Conservation (phyloP, 1,139 yeast species). For the Pneumocystis sp. region DNA sequence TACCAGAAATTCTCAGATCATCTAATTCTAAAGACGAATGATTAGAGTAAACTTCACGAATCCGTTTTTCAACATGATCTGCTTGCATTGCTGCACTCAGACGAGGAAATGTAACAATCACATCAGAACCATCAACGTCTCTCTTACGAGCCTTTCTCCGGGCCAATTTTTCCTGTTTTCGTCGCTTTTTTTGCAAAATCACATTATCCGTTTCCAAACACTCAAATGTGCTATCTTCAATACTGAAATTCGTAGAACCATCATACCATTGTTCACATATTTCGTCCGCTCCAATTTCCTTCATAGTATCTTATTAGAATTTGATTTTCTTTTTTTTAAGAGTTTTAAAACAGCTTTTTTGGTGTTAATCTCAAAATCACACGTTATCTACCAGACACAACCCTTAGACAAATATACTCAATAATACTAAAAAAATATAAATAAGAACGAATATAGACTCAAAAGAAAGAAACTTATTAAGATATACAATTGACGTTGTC, state of each 20-base stretch:
- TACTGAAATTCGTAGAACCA: background rate
- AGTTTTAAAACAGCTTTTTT: too few species aligned
- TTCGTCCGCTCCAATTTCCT: background rate
- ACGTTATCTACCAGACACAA: too few species aligned
- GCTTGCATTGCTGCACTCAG: background rate
- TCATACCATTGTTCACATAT: background rate
- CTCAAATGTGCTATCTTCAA: background rate
- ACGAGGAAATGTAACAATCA: too few species aligned
- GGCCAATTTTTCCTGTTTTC: background rate
- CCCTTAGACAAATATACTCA: too few species aligned
- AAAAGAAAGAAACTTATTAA: background rate
- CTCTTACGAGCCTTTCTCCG: background rate
- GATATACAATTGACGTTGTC: background rate
- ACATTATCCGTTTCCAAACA: background rate
- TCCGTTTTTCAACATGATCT: background rate
- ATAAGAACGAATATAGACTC: background rate
- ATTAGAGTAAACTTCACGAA: background rate
- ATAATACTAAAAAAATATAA: too few species aligned
- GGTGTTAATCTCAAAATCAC: too few species aligned
- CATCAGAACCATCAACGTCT: background rate
- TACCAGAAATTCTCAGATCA: background rate
- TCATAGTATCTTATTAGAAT: background rate
- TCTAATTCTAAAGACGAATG: background rate
- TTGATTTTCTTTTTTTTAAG: too few species aligned
- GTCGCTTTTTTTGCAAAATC: background rate